Evolutionary conservation across 805 yeast genomes (phyloP), one percentile per base, ranked within the genome.

Genomic region (Sugiyamaella americana): DNA sequence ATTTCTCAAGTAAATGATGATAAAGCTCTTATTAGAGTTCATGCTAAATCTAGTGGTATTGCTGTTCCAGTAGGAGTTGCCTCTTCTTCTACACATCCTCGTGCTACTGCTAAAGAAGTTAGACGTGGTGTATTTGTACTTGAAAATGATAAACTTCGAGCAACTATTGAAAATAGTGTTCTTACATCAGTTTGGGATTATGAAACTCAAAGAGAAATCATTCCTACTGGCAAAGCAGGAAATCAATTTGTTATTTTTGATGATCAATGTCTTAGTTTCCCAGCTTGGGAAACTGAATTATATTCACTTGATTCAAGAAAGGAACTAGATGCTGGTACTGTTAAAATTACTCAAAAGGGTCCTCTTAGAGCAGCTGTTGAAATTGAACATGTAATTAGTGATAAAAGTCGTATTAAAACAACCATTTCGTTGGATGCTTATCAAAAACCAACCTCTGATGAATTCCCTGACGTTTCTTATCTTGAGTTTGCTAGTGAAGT

Each of bases 221-320:
- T 93, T 45, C 87, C 84, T 49, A 66, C 74, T 1, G 68, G 72
- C 20, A 69, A 67, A 44, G 80, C 79, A 54, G 96, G 89, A 16
- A 87, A 88, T 58, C 95, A 85, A 63, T 80, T 79, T 53, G 79
- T 87, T 1, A 60, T 93, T 48, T 84, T 84, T 58, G 89, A 89
- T 54, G 98, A 93, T 62, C 84, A 87, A 52, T 98, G 98, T 6
- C 70, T 87, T 58, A 82, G 75, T 47, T 91, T 81, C 80, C 96
- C 87, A 39, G 98, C 98, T 1, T 91, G 98, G 98, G 98, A 91
- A 62, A 91, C 98, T 0, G 98, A 91, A 62, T 73, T 88, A 49
- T 93, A 78, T 61, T 85, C 96, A 0, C 74, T 87, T 48, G 87
- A 83, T 57, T 87, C 83, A 59, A 79, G 75, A 60, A 69, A 69